Base-by-base conservation (phyloP, 164 flowering plant genomes). In the Umbellularia californica region DNA sequence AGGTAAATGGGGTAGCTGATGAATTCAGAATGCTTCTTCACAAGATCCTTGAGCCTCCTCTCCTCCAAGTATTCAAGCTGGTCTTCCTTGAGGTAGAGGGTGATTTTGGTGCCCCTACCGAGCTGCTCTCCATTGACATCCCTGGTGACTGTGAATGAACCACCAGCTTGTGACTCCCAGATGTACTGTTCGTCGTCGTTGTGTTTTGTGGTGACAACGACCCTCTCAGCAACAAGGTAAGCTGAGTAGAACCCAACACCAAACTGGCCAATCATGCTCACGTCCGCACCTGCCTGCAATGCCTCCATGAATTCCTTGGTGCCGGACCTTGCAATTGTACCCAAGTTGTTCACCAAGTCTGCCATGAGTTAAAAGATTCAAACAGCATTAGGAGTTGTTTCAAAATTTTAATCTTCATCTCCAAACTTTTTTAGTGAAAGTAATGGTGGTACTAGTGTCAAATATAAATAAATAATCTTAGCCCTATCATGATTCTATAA, bases 1-100 rank as follows among this genome's bases (percentile, higher is more conserved):
- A 88, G 83, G 24, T 79, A 84, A 28, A 88, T 87, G 0, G 90
- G 89, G 55, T 88, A 88, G 80, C 89, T 88, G 10, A 88, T 87
- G 72, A 87, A 88, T 75, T 88, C 90, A 47, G 90, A 86, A 60
- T 88, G 90, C 83, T 88, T 86, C 85, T 86, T 87, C 69, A 88
- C 83, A 17, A 88, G 83, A 33, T 88, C 92, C 82, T 87, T 88
- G 28, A 87, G 1, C 27, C 83, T 82, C 78, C 90, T 81, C 78
- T 88, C 90, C 72, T 88, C 92, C 62, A 88, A 72, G 76, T 80
- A 88, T 41, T 88, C 92, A 71, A 86, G 60, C 85, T 84, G 81
- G 76, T 77, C 79, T 68, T 77, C 79, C 28, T 77, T 77, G 47
- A 77, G 79, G 41, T 27, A 69, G 41, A 77, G 79, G 60, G 75